phyloP scores from a whole-genome alignment of 2,329 filamentous ascomycete genomes.

The Elsinoe batatas region DNA sequence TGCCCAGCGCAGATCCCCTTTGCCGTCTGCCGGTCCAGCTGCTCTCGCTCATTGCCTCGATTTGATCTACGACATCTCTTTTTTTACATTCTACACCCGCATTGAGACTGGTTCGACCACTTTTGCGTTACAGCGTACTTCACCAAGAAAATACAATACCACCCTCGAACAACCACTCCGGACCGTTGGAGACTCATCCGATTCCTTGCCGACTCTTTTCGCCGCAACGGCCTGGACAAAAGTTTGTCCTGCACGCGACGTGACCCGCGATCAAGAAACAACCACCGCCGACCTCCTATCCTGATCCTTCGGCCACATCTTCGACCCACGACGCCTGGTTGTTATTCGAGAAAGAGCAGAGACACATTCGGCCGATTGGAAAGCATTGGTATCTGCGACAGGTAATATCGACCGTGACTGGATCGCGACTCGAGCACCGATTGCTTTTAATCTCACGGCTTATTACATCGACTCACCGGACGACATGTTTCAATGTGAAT shows the following conservation, averaged over 20 bases:
- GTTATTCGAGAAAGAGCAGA: neutral
- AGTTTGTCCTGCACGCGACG: slow-evolving; percentile 5
- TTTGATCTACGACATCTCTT: neutral
- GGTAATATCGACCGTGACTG: neutral
- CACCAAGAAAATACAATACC: neutral
- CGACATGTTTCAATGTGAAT: neutral
- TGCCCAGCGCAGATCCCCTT: slow-evolving; percentile 10
- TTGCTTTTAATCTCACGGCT: neutral
- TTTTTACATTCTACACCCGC: neutral
- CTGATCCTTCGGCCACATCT: neutral
- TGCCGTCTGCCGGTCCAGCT: slow-evolving; percentile 11
- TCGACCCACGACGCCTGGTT: neutral
- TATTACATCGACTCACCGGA: neutral
- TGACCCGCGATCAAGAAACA: slow-evolving; percentile 5
- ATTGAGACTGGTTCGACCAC: neutral
- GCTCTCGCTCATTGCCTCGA: neutral
- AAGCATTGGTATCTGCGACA: neutral
- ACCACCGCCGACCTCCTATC: slow-evolving; percentile 4
- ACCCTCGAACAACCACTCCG: slow-evolving; percentile 6
- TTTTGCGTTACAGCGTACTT: neutral
- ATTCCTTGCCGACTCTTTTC: neutral
- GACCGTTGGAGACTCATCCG: neutral
- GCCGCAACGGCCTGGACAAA: slow-evolving; percentile 2
- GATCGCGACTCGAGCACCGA: neutral
- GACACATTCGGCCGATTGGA: neutral